These are phyloP conservation scores for Hypomontagnella submonticulosa DNA, from an alignment of 495 filamentous ascomycete species.

Conservation along the genomic window DNA sequence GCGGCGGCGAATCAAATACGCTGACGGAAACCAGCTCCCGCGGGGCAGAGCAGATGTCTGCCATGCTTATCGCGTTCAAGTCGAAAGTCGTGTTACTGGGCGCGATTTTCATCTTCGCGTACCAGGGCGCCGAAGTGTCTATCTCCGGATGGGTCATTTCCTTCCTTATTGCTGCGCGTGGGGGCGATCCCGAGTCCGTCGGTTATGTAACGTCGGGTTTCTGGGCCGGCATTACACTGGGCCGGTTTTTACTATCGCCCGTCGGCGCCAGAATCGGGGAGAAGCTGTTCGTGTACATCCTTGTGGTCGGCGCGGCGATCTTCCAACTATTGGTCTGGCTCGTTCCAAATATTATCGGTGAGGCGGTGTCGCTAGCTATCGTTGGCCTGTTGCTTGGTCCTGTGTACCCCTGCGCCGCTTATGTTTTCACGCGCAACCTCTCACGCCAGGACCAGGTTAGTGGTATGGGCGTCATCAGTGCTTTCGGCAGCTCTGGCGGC, in stretches of 20 bases:
- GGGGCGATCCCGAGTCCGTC: slow-evolving; percentile 71
- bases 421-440: slow-evolving; percentile 71
- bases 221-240: slow-evolving; percentile 82
- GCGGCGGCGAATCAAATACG: slow-evolving; percentile 7
- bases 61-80: slow-evolving; percentile 58
- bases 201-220: slow-evolving; percentile 87
- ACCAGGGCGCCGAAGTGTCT: slow-evolving; percentile 82
- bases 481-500: slow-evolving; percentile 79
- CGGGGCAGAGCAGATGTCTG: slow-evolving; percentile 29
- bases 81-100: slow-evolving; percentile 73
- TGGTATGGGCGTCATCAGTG: slow-evolving; percentile 74
- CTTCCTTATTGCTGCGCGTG: slow-evolving; percentile 76
- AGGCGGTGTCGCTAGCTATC: slow-evolving; percentile 75
- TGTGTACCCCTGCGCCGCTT: slow-evolving; percentile 76
- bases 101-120: slow-evolving; percentile 82
- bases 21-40: slow-evolving; percentile 18
- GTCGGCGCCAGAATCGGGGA: slow-evolving; percentile 74
- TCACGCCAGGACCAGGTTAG: slow-evolving; percentile 71
- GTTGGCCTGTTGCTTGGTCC: slow-evolving; percentile 83
- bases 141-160: slow-evolving; percentile 86
- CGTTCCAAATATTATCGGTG: slow-evolving; percentile 75
- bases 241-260: slow-evolving; percentile 73
- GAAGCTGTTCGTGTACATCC: slow-evolving; percentile 69
- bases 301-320: slow-evolving; percentile 67
- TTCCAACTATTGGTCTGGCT: slow-evolving; percentile 82